Evolutionary conservation across 2,329 filamentous ascomycete genomes (phyloP), one percentile per base, ranked within the genome.

Genomic region (Pseudogymnoascus verrucosus): DNA sequence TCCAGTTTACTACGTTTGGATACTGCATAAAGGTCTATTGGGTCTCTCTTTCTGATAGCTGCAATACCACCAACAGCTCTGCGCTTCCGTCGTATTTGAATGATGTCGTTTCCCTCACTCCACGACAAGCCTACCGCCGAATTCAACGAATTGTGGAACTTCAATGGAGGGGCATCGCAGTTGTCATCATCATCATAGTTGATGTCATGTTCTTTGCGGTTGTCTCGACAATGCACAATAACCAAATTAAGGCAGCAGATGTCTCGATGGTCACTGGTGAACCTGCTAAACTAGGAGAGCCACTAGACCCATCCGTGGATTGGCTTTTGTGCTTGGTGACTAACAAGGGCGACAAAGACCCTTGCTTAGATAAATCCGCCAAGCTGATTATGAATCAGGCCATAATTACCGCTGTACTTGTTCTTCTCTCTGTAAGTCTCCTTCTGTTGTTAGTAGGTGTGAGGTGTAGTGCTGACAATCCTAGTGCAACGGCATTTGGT

Each of bases 1-100:
- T 93, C 36, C 95, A 97, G 71, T 84, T 97, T 67, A 82, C 85
- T 44, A 98, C 95, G 5, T 93, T 92, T 76, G 86, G 82, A 12
- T 98, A 99, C 78, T 98, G 95, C 75, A 89, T 96, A 77, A 92
- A 96, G 73, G 91, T 99, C 60, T 99, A 98, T 74, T 81, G 99
- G 62, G 88, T 88, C 63, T 93, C 93, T 26, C 80, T 96, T 63
- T 83, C 86, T 65, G 91, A 96, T 74, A 86, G 85, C 69, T 83
- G 85, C 63, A 79, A 83, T 37, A 87, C 88, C 4, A 91, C 89
- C 0, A 87, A 88, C 61, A 86, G 83, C 70, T 91, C 90, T 3
- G 84, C 82, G 31, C 78, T 96, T 31, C 90, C 90, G 0, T 89
- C 88, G 0, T 93, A 93, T 76, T 83, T 84, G 11, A 86, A 84